These are phyloP conservation scores for Lizonia empirigonia DNA, from an alignment of 2,329 filamentous ascomycete genomes.

Conservation along the genomic window DNA sequence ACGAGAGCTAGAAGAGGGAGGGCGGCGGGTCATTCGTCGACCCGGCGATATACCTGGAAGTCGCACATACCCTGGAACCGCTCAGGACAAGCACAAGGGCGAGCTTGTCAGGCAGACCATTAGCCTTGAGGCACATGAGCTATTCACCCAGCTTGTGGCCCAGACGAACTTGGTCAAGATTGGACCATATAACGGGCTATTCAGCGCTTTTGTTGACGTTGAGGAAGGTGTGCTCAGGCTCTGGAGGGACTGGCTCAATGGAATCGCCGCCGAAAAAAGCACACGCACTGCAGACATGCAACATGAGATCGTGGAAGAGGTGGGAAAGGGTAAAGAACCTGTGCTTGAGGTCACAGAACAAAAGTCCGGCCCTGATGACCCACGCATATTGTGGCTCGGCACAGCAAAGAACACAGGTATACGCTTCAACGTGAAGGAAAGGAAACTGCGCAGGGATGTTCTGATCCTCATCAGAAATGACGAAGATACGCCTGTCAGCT, in stretches of 20 bases:
- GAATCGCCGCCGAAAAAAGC: slow-evolving; percentile 41
- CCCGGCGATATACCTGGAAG: slow-evolving; percentile 57
- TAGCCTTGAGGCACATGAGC: slow-evolving; percentile 69
- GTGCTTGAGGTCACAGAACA: slow-evolving; percentile 20
- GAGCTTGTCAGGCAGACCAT: slow-evolving; percentile 64
- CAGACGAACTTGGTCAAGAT: slow-evolving; percentile 71
- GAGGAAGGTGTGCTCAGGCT: slow-evolving; percentile 72
- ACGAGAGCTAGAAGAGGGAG: slow-evolving; percentile 56
- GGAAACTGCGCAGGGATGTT: slow-evolving; percentile 51
- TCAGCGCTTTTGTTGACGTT: slow-evolving; percentile 68
- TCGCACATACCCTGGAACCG: slow-evolving; percentile 44
- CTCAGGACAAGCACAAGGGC: slow-evolving; percentile 38
- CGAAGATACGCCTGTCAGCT: slow-evolving; percentile 71
- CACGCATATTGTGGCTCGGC: slow-evolving; percentile 71
- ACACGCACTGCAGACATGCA: slow-evolving; percentile 15
- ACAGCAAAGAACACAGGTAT: slow-evolving; percentile 68
- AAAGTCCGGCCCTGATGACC: slow-evolving; percentile 20
- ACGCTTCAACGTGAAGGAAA: slow-evolving; percentile 67
- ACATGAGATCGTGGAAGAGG: slow-evolving; percentile 31
- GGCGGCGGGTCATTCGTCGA: slow-evolving; percentile 44
- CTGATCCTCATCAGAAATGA: slow-evolving; percentile 63
- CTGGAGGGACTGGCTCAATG: slow-evolving; percentile 73
- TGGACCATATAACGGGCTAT: slow-evolving; percentile 64
- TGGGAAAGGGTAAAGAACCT: slow-evolving; percentile 30
- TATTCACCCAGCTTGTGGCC: slow-evolving; percentile 76